Evolutionary conservation across 164 flowering plant species (phyloP), one percentile per base, ranked within the genome.

Genomic region (Sedum album): DNA sequence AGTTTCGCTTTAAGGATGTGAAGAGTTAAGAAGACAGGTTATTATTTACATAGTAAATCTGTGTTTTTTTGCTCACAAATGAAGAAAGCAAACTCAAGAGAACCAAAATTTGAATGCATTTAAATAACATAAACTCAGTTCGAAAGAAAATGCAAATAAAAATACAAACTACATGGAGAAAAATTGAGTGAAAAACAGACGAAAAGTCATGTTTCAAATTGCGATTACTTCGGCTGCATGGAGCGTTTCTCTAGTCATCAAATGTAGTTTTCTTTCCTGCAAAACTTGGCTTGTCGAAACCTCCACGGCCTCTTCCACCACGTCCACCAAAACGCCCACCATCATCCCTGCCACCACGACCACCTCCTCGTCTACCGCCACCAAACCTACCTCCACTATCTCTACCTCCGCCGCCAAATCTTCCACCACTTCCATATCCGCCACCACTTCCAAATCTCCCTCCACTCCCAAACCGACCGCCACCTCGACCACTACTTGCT

Each of bases 301-400:
- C 36, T 67, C 88, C 84, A 7, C 90, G 80, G 26, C 94, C 86
- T 1, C 85, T 72, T 8, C 86, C 78, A 21, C 82, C 68, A 9
- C 73, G 68, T 11, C 78, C 66, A 30, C 77, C 68, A 13, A 81
- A 64, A 23, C 78, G 73, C 35, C 82, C 68, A 44, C 88, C 73
- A 9, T 75, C 71, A 2, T 82, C 70, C 25, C 78, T 74, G 51
- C 82, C 69, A 11, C 76, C 36, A 26, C 73, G 73, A 49, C 66
- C 64, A 53, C 46, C 15, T 41, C 46, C 46, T 0, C 46, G 11
- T 41, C 82, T 67, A 51, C 82, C 67, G 53, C 82, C 67, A 68
- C 74, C 26, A 13, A 81, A 11, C 1, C 89, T 70, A 31, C 82
- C 82, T 33, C 78, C 38, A 13, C 81, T 36, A 10, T 79, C 70